These are phyloP conservation scores for Solanum bulbocastanum DNA, from an alignment of 257 asterid genomes.

Conservation along the genomic window DNA sequence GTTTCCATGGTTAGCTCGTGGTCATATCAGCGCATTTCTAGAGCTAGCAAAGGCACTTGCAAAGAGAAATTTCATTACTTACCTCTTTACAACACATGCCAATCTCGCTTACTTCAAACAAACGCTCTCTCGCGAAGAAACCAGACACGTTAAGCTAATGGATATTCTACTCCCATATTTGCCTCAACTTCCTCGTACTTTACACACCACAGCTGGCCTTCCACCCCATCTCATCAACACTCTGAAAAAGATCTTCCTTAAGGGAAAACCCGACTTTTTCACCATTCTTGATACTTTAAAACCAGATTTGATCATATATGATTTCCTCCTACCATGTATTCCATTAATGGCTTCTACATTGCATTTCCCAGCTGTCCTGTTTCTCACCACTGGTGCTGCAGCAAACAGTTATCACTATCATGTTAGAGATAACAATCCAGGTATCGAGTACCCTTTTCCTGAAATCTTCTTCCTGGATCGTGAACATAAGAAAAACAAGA, in stretches of 20 bases:
- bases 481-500: conserved; percentile 6
- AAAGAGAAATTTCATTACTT: conserved; percentile 26
- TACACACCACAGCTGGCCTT: conserved; percentile 64
- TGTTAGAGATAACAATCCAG: background rate
- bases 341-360: conserved; percentile 26
- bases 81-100: conserved; percentile 41
- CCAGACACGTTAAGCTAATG: conserved; percentile 34
- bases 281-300: conserved; percentile 29
- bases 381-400: conserved; percentile 36
- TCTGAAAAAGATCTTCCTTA: conserved; percentile 32
- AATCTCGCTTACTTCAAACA: conserved; percentile 31
- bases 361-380: conserved; percentile 37
- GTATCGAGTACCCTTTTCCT: conserved; percentile 37
- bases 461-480: conserved; percentile 12
- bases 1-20: conserved; percentile 75
- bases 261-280: conserved; percentile 29
- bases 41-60: conserved; percentile 51
- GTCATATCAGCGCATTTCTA: conserved; percentile 55
- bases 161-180: conserved; percentile 39
- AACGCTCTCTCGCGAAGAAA: conserved; percentile 20
- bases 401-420: conserved; percentile 8
- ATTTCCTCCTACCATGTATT: conserved; percentile 50
- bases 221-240: conserved; percentile 42
- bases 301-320: conserved; percentile 57
- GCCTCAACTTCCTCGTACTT: conserved; percentile 38